Evolutionary conservation across 116 monocot genomes (phyloP).

Genomic region (Phalaenopsis hybrid): DNA sequence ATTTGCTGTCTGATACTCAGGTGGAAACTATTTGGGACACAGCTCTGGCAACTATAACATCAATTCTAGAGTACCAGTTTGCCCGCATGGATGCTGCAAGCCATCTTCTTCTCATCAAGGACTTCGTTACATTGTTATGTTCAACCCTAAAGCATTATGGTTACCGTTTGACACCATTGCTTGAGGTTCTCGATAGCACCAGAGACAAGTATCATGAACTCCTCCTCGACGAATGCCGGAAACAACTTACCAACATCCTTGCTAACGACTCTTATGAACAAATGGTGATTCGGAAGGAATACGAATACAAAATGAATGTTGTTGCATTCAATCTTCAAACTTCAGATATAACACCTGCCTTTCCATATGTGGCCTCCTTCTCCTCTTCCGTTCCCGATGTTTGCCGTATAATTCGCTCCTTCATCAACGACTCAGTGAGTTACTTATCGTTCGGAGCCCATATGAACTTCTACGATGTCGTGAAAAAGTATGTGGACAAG

Average conservation of each 20-base stretch:
- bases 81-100: slow-evolving; percentile 58
- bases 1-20: slow-evolving; percentile 61
- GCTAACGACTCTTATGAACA: slow-evolving; percentile 69
- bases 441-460: slow-evolving; percentile 71
- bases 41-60: slow-evolving; percentile 51
- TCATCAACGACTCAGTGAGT: slow-evolving; percentile 80
- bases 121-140: slow-evolving; percentile 71
- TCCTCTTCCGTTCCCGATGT: slow-evolving; percentile 78
- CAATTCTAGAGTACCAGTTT: slow-evolving; percentile 67
- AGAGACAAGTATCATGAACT: slow-evolving; percentile 90
- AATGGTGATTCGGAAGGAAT: slow-evolving; percentile 79
- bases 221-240: slow-evolving; percentile 63
- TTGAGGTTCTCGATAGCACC: slow-evolving; percentile 61
- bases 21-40: slow-evolving; percentile 79
- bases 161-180: slow-evolving; percentile 49
- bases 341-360: slow-evolving; percentile 55
- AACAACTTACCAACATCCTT: slow-evolving; percentile 46
- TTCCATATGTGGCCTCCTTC: slow-evolving; percentile 74
- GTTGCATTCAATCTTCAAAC: slow-evolving; percentile 60
- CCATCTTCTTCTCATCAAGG: slow-evolving; percentile 87
- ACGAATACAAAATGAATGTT: slow-evolving; percentile 86
- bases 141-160: slow-evolving; percentile 60
- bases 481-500: slow-evolving; percentile 72
- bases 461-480: slow-evolving; percentile 68
- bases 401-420: slow-evolving; percentile 73